Evolutionary conservation across 2,329 filamentous ascomycete species (phyloP).

Genomic region (Botrytis porri): DNA sequence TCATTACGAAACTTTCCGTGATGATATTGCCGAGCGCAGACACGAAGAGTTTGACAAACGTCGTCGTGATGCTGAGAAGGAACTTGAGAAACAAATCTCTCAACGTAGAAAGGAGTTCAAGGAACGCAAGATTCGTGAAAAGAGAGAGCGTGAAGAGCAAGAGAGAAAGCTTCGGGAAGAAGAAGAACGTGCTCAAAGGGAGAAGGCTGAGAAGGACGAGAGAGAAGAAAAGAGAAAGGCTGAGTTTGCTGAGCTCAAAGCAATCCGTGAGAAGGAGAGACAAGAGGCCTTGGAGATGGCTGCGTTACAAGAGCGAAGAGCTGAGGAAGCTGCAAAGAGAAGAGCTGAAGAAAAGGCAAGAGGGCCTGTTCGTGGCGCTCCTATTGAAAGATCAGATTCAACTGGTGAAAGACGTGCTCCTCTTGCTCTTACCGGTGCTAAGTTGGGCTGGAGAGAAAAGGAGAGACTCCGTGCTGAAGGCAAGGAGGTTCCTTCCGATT

Average conservation of each 20-base stretch:
- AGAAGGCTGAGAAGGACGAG: constrained; percentile 80
- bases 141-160: constrained; percentile 77
- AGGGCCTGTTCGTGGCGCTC: constrained; percentile 41
- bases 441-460: constrained; percentile 68
- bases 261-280: constrained; percentile 62
- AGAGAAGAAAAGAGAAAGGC: constrained; percentile 78
- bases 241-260: constrained; percentile 64
- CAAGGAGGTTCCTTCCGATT: constrained; percentile 27
- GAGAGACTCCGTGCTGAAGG: constrained; percentile 49
- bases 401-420: constrained; percentile 33
- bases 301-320: constrained; percentile 72
- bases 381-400: constrained; percentile 41
- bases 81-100: constrained; percentile 88
- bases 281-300: constrained; percentile 66
- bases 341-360: constrained; percentile 56
- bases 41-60: constrained; percentile 96
- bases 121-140: constrained; percentile 79
- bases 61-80: constrained; percentile 84
- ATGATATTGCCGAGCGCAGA: constrained; percentile 78
- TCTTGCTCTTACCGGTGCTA: constrained; percentile 57
- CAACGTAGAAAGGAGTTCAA: constrained; percentile 84
- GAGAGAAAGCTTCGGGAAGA: constrained; percentile 77
- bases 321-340: constrained; percentile 82
- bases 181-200: constrained; percentile 74
- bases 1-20: constrained; percentile 80